A percentile compares a stretch with the other conserved stretches of the same genome.
Conservation (phyloP, 2,329 filamentous ascomycete genomes). For the Myriosclerotinia duriaeana region DNA sequence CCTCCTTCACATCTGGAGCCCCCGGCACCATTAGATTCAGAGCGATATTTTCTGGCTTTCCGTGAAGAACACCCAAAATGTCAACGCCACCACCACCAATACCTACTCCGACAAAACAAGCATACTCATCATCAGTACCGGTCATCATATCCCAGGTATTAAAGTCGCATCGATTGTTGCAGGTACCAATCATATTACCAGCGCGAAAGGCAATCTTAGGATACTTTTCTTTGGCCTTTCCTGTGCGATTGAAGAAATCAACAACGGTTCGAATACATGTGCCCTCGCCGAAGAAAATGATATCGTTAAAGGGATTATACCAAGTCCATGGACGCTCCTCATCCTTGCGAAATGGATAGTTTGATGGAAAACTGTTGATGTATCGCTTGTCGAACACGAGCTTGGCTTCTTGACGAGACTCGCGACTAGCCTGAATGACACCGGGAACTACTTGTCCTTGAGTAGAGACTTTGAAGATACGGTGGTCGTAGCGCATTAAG, state of each 20-base stretch:
- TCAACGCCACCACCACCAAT: not conserved
- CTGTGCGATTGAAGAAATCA: not conserved
- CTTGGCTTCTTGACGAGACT: not conserved
- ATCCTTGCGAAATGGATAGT: not conserved
- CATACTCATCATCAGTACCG: not conserved
- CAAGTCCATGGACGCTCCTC: not conserved
- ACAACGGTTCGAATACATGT: not conserved
- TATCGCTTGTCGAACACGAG: not conserved
- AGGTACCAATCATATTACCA: not conserved
- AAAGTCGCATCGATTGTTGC: not conserved
- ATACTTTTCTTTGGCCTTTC: not conserved
- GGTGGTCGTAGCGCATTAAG: not conserved
- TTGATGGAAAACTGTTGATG: not conserved
- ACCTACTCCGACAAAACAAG: rapidly evolving
- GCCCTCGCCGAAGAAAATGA: not conserved
- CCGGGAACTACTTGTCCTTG: not conserved
- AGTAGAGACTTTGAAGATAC: not conserved
- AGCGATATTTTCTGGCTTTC: not conserved
- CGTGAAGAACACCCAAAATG: not conserved
- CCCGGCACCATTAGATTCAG: not conserved
- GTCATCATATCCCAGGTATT: not conserved
- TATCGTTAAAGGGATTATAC: not conserved
- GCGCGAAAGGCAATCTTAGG: not conserved
- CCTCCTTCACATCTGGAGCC: slow-evolving; percentile 2
- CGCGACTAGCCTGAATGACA: not conserved